phyloP scores from a whole-genome alignment of 352 stramenopile genomes.

The Phytophthora agathidicida region DNA sequence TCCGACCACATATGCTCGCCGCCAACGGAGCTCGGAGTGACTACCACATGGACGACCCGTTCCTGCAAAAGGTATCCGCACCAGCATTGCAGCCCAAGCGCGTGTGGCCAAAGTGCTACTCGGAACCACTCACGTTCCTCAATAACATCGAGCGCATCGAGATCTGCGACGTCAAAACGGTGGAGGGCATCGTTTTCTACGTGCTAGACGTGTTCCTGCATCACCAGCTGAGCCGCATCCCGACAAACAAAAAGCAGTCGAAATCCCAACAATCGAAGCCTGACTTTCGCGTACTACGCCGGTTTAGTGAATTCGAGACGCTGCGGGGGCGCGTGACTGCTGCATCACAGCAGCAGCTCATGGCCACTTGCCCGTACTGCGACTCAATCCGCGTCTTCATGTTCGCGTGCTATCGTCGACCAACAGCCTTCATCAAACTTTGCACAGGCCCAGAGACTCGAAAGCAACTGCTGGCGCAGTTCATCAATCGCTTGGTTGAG shows the following conservation, averaged over 20 bases:
- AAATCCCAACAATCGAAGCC: not conserved
- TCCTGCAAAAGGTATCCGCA: slow-evolving; percentile 9
- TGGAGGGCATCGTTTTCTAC: slow-evolving; percentile 52
- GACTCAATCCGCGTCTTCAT: slow-evolving; percentile 39
- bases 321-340: slow-evolving; percentile 25
- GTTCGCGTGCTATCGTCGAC: slow-evolving; percentile 37
- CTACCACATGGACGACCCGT: slow-evolving; percentile 4
- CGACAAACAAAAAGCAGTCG: slow-evolving; percentile 37
- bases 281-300: slow-evolving; percentile 36
- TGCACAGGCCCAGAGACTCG: slow-evolving; percentile 30
- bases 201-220: slow-evolving; percentile 56
- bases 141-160: slow-evolving; percentile 47
- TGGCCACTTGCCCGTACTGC: slow-evolving; percentile 33
- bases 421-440: slow-evolving; percentile 43
- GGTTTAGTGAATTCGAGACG: slow-evolving; percentile 38
- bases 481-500: slow-evolving; percentile 44
- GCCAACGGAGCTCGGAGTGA: not conserved
- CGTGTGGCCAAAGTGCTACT: slow-evolving; percentile 34
- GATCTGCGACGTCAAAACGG: slow-evolving; percentile 35
- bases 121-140: slow-evolving; percentile 36
- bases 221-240: slow-evolving; percentile 51
- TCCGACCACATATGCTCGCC: not conserved
- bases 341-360: slow-evolving; percentile 29
- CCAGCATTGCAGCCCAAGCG: slow-evolving; percentile 25
- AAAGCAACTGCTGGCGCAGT: slow-evolving; percentile 45